Base-by-base conservation (phyloP, 2,329 filamentous ascomycete genomes). In the Fusarium bactridioides region DNA sequence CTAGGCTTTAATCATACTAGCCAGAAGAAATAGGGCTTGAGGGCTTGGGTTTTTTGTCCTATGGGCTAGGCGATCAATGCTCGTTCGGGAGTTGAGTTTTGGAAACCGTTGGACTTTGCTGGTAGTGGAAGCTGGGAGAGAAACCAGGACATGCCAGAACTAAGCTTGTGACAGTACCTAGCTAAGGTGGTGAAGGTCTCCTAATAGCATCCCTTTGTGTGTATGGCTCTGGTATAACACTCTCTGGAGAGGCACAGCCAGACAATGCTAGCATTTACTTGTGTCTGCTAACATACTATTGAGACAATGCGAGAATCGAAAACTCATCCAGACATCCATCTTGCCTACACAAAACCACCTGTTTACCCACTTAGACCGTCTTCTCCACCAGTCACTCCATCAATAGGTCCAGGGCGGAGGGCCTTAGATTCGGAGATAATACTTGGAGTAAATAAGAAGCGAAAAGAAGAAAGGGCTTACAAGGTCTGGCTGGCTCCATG, bases 1-100 rank as follows among this genome's bases (percentile, higher is more conserved):
- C 67, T 74, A 73, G 50, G 35, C 70, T 56, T 63, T 59, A 64
- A 57, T 47, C 16, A 70, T 41, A 58, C 56, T 72, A 69, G 62
- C 48, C n/a, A 67, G 10, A 51, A 53, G 50, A 40, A 35, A 56
- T 71, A 73, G 70, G 70, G 66, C 66, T 72, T 65, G 67, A 57
- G 53, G 50, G 35, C 54, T 70, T 62, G 40, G 27, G 23, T 57
- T 53, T 62, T 50, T 38, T 38, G 27, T 29, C 58, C 21, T 48
- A 27, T 37, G 54, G 64, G 15, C 35, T 25, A 27, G 41, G 53
- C 41, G 65, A 70, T 70, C 55, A 21, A 69, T 70, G 41, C 66
- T 53, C 6, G 23, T 69, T 73, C 45, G 43, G 69, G 48, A 58
- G 56, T 56, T 73, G 61, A 54, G 48, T 73, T 70, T 73, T 62